These are phyloP conservation scores for Sophora flavescens DNA, from an alignment of 306 rosid species.

Conservation along the genomic window DNA sequence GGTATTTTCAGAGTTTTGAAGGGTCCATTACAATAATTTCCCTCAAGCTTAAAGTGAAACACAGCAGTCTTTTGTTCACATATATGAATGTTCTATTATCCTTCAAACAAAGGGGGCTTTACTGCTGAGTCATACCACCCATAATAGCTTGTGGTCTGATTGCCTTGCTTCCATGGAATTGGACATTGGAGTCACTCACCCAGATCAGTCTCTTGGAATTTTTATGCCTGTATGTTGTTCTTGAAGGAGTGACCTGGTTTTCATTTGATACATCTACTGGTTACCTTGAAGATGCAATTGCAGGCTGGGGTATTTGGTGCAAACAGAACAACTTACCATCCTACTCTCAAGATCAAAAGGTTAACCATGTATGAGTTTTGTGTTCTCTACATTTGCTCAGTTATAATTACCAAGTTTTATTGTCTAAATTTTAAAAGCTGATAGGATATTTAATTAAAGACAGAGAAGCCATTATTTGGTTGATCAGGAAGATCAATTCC, in stretches of 20 bases:
- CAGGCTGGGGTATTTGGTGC: slow-evolving; percentile 57
- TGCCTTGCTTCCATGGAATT: slow-evolving; percentile 55
- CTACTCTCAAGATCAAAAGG: slow-evolving; percentile 50
- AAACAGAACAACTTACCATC: slow-evolving; percentile 45
- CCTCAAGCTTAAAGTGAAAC: slow-evolving; percentile 41
- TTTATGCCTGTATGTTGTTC: slow-evolving; percentile 32
- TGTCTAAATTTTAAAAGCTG: slow-evolving; percentile 30
- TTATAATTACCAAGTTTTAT: background rate
- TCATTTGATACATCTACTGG: slow-evolving; percentile 52
- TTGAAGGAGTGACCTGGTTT: slow-evolving; percentile 53
- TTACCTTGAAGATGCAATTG: slow-evolving; percentile 65
- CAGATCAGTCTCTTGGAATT: slow-evolving; percentile 53
- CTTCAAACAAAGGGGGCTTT: slow-evolving; percentile 21
- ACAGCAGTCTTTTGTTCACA: slow-evolving; percentile 53
- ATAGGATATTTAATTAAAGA: slow-evolving; percentile 4
- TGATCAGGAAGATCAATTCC: slow-evolving; percentile 42
- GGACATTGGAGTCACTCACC: slow-evolving; percentile 51
- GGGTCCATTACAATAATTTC: slow-evolving; percentile 58
- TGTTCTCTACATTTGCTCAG: slow-evolving; percentile 23
- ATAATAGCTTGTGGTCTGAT: slow-evolving; percentile 43
- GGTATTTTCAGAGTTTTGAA: slow-evolving; percentile 50
- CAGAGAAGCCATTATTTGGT: slow-evolving; percentile 48
- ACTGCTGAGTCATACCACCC: slow-evolving; percentile 18
- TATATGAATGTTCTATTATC: slow-evolving; percentile 44
- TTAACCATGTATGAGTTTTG: slow-evolving; percentile 22